Percentiles rank a stretch among this genome's conserved stretches.
Evolutionary conservation across 2,329 filamentous ascomycete species (phyloP).

Genomic region (Colletotrichum sublineola): DNA sequence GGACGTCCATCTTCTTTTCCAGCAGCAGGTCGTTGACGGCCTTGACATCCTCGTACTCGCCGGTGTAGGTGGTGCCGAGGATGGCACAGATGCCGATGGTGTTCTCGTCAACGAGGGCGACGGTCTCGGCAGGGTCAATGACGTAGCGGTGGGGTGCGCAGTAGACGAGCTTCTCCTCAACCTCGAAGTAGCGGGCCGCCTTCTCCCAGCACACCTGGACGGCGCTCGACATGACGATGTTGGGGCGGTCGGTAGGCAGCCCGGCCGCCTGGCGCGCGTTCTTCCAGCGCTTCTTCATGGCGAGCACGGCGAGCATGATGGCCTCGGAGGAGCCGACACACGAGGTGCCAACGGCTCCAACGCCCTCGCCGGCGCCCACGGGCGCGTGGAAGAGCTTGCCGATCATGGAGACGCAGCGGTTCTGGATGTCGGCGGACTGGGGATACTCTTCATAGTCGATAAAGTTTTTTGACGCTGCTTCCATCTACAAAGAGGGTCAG

Average conservation of each 20-base stretch:
- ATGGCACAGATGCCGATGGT: constrained; percentile 94
- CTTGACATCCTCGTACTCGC: constrained; percentile 95
- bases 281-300: constrained; percentile 97
- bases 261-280: constrained; percentile 86
- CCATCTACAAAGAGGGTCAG: constrained; percentile 53
- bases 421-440: constrained; percentile 86
- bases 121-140: constrained; percentile 73
- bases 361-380: constrained; percentile 60
- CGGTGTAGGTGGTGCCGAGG: constrained; percentile 93
- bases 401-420: constrained; percentile 93
- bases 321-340: constrained; percentile 92
- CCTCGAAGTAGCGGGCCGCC: constrained; percentile 88
- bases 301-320: constrained; percentile 85
- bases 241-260: constrained; percentile 84
- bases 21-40: constrained; percentile 89
- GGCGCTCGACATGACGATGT: constrained; percentile 95
- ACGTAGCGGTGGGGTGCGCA: constrained; percentile 73
- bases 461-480: constrained; percentile 95
- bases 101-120: constrained; percentile 74
- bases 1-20: constrained; percentile 79
- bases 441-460: constrained; percentile 91
- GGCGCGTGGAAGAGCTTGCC: constrained; percentile 90
- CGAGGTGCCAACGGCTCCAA: constrained; percentile 84
- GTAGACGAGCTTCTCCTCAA: constrained; percentile 87
- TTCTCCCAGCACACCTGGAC: constrained; percentile 99